These are phyloP conservation scores for Fusarium hainanense DNA, from an alignment of 2,329 filamentous ascomycete species.

Conservation along the genomic window DNA sequence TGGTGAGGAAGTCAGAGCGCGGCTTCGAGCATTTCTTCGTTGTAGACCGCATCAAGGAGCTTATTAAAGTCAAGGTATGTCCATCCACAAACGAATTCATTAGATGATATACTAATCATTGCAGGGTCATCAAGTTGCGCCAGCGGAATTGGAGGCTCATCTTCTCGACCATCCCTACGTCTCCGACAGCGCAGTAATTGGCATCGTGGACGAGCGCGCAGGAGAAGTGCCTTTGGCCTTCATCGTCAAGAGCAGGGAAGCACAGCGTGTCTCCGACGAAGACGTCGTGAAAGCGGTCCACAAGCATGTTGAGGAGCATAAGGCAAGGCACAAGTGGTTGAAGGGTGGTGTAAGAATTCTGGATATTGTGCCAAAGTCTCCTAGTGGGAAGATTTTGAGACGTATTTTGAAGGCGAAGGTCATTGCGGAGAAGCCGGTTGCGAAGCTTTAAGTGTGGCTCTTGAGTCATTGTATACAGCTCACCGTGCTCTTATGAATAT, in stretches of 20 bases:
- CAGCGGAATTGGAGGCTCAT: slow-evolving; percentile 81
- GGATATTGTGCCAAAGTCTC: slow-evolving; percentile 76
- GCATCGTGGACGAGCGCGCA: slow-evolving; percentile 67
- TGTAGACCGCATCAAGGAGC: slow-evolving; percentile 77
- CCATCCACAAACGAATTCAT: accelerated
- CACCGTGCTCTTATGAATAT: too few relatives aligned
- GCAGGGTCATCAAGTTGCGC: slow-evolving; percentile 80
- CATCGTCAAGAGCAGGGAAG: slow-evolving; percentile 61
- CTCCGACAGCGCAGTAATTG: slow-evolving; percentile 79
- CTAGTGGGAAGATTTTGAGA: slow-evolving; percentile 73
- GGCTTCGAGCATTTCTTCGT: slow-evolving; percentile 87
- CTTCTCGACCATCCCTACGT: slow-evolving; percentile 78
- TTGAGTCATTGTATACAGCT: background rate
- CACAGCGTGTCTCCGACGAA: slow-evolving; percentile 63
- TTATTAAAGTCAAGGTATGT: slow-evolving; percentile 80
- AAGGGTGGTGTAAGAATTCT: slow-evolving; percentile 72
- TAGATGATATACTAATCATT: background rate
- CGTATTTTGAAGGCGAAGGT: slow-evolving; percentile 51
- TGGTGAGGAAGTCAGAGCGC: slow-evolving; percentile 69
- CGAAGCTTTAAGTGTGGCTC: slow-evolving; percentile 14
- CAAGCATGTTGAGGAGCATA: slow-evolving; percentile 71
- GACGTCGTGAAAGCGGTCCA: slow-evolving; percentile 63
- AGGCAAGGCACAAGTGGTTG: slow-evolving; percentile 76
- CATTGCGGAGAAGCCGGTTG: background rate
- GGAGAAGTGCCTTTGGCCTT: slow-evolving; percentile 73